Evolutionary conservation across 108 stramenopile species (phyloP).

Genomic region (Pseudonitzschia delicatissima): DNA sequence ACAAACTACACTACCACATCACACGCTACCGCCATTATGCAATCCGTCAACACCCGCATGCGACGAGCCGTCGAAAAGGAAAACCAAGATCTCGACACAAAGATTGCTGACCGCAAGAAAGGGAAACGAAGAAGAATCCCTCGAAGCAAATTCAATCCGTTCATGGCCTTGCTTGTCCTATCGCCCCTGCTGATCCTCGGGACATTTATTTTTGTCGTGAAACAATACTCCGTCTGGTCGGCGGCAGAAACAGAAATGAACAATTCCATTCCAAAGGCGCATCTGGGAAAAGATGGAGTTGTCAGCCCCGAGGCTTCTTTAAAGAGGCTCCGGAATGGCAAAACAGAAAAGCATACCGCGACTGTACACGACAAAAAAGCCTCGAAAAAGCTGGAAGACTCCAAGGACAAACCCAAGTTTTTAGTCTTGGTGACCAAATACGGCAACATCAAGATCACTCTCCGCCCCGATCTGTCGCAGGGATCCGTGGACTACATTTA

Average conservation of each 20-base stretch:
- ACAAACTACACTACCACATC: too few species aligned
- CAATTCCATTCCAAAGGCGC: background rate
- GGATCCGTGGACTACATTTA: conserved; percentile 62
- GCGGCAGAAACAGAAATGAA: background rate
- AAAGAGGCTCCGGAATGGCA: background rate
- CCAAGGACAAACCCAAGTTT: background rate
- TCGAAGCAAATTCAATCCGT: background rate
- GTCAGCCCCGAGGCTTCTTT: background rate
- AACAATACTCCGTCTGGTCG: background rate
- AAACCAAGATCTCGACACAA: conserved; percentile 6
- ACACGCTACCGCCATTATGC: background rate
- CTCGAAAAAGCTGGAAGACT: background rate
- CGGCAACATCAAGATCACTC: conserved; percentile 52
- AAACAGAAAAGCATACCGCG: background rate
- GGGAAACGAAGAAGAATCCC: background rate
- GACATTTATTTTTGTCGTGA: background rate
- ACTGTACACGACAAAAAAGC: background rate
- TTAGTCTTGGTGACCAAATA: conserved; percentile 24
- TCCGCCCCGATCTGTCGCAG: conserved; percentile 50
- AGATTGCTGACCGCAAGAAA: background rate
- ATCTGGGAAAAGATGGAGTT: background rate
- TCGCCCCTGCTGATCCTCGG: background rate
- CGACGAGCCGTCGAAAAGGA: conserved; percentile 29
- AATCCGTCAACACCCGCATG: conserved; percentile 18
- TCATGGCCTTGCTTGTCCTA: background rate